Evolutionary conservation across 208 protist genomes (phyloP).

Genomic region (Trypanosoma rangeli): DNA sequence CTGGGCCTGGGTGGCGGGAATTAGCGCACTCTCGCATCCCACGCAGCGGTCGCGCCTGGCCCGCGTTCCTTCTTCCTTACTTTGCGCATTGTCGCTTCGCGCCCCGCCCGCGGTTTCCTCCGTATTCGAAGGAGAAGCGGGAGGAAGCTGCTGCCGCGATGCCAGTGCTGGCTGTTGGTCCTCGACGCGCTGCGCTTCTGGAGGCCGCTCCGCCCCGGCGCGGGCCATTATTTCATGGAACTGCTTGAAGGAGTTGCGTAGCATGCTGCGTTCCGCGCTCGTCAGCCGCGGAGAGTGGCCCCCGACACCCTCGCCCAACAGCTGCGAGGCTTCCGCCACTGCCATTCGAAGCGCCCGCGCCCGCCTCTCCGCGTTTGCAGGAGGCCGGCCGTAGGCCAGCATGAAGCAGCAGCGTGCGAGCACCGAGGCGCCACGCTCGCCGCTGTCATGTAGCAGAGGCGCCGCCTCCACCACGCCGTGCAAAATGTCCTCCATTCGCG

Average conservation of each 20-base stretch:
- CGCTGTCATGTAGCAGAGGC: neutral
- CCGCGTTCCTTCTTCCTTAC: no score
- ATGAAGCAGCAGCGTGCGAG: neutral
- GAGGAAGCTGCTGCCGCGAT: no score
- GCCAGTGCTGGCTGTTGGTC: neutral
- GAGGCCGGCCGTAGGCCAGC: constrained; percentile 2
- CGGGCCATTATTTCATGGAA: neutral
- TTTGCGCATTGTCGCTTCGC: no score
- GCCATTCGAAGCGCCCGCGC: neutral
- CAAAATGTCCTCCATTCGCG: constrained; percentile 13
- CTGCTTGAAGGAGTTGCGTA: constrained; percentile 28
- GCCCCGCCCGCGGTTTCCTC: neutral
- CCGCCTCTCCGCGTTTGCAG: neutral
- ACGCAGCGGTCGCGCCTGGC: neutral
- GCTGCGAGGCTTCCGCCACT: neutral
- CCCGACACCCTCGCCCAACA: neutral
- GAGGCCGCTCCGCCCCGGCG: neutral
- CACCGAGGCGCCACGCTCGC: neutral
- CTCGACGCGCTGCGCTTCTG: neutral
- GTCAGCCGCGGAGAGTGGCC: constrained; percentile 19
- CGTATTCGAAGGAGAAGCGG: no score
- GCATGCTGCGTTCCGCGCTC: constrained; percentile 33
- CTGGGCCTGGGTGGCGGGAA: no score
- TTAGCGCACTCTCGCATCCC: neutral
- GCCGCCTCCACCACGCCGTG: neutral